phyloP scores from a whole-genome alignment of 1,284 basidiomycete species.

The Cutaneotrichosporon dermatis region DNA sequence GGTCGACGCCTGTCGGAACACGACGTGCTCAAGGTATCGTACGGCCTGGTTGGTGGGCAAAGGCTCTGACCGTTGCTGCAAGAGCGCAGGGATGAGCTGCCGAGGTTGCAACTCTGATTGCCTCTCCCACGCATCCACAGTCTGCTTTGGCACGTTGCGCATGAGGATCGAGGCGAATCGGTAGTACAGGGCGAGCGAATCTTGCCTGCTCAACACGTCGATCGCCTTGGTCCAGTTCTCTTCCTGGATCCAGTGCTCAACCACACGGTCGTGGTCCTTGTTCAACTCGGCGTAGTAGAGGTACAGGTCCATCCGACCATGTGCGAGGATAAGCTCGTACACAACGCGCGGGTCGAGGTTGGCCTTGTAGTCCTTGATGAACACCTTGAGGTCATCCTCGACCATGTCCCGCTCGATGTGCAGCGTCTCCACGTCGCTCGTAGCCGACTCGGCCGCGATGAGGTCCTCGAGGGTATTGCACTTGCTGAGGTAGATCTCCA shows the following conservation, averaged over 20 bases:
- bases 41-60: constrained; percentile 68
- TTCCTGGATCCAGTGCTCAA: constrained; percentile 89
- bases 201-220: constrained; percentile 79
- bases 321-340: constrained; percentile 87
- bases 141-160: constrained; percentile 77
- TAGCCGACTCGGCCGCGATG: constrained; percentile 65
- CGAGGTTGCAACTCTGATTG: constrained; percentile 73
- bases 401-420: constrained; percentile 74
- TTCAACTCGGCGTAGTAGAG: constrained; percentile 81
- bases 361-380: constrained; percentile 88
- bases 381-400: constrained; percentile 87
- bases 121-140: constrained; percentile 87
- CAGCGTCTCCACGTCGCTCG: constrained; percentile 81
- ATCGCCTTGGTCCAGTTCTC: constrained; percentile 90
- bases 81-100: constrained; percentile 81
- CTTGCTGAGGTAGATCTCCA: constrained; percentile 95
- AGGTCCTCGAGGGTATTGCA: constrained; percentile 91
- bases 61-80: constrained; percentile 60
- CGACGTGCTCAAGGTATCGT: constrained; percentile 77
- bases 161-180: constrained; percentile 84
- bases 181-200: constrained; percentile 84
- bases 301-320: constrained; percentile 88
- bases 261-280: constrained; percentile 76
- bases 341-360: constrained; percentile 76
- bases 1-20: constrained; percentile 66